Base-by-base conservation (phyloP, 257 asterid species). In the Nicotiana otophora region DNA sequence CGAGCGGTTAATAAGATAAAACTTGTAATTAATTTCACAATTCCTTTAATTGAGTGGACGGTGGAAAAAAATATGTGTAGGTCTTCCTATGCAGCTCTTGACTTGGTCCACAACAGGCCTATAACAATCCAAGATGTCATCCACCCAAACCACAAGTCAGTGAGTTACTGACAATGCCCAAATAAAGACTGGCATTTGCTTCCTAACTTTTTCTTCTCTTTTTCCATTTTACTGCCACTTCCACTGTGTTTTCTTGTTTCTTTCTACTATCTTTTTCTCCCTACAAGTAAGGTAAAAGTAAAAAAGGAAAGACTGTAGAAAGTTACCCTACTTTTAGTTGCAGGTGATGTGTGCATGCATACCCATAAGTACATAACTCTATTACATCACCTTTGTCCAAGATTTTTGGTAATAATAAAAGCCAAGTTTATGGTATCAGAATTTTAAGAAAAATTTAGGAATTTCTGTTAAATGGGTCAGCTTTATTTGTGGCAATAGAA, bases 71-170 rank as follows among this genome's bases (percentile, higher is more conserved):
- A 2, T 42, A 9, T 9, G 51, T 9, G 51, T 42, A 42, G 51
- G 11, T 2, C 51, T 42, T 42, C 12, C 3, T 42, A 42, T 42
- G 51, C 51, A 42, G 3, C 51, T 72, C 12, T 23, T 48, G 80
- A 75, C 36, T 75, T 26, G 80, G 63, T 74, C 60, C 36, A 72
- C 60, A 70, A 28, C 4, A 20, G 57, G 78, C 42, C 39, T 36
- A 26, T 10, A 75, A 26, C 9, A 75, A 63, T 75, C 63, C 80
- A 75, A 63, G 80, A 75, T 75, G 80, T 75, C 80, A 51, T 46
- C 80, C 80, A 75, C 80, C 80, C 46, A 75, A 75, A 26, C 15
- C 70, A 4, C 39, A 75, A 75, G 80, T 51, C 63, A 75, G 80
- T 75, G 63, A 75, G 46, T 26, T 75, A 75, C 80, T 75, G 80